Base-by-base conservation (phyloP, 2,329 filamentous ascomycete species). In the Rutstroemia sp. region DNA sequence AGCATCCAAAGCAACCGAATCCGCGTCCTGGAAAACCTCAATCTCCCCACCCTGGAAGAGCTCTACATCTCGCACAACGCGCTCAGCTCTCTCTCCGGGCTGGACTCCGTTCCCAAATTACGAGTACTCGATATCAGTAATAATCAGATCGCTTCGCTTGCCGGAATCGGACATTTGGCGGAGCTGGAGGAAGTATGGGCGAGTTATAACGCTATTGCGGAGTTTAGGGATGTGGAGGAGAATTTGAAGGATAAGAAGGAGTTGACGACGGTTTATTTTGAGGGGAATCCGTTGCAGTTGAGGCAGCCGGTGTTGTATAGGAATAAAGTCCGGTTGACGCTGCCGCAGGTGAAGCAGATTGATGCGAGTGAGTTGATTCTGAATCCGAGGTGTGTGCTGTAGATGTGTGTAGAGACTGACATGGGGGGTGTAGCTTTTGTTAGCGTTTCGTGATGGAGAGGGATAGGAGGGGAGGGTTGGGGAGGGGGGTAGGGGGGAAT, bases 321-420 rank as follows among this genome's bases (percentile, higher is more conserved):
- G 67, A 97, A 96, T 74, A 99, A 99, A 74, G 84, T 99, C 45
- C 81, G 87, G 58, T 73, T 99, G 70, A 88, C 91, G 36, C 72
- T 99, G 71, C 94, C 94, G 57, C 87, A 94, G 71, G 76, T 99
- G 52, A 82, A 82, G 69, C 92, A 99, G 76, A 96, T 99, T 70
- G 94, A 99, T 81, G 94, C 94, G 58, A 95, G 92, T 96, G 78
- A 83, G 91, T 89, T n/a, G n/a, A n/a, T n/a, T n/a, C n/a, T n/a
- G n/a, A n/a, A n/a, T n/a, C n/a, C n/a, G n/a, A 9, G 16, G 16
- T 17, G 19, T 17, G n/a, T 42, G 10, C 16, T 23, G 23, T 17
- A 19, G 17, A 36, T 16, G 16, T 48, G 25, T 12, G 10, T 12
- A 5, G 3, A 12, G 30, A 12, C 30, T 34, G 30, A 34, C 30